These are phyloP conservation scores for Wickerhamomyces ciferrii DNA, from an alignment of 805 yeast species.

Conservation along the genomic window DNA sequence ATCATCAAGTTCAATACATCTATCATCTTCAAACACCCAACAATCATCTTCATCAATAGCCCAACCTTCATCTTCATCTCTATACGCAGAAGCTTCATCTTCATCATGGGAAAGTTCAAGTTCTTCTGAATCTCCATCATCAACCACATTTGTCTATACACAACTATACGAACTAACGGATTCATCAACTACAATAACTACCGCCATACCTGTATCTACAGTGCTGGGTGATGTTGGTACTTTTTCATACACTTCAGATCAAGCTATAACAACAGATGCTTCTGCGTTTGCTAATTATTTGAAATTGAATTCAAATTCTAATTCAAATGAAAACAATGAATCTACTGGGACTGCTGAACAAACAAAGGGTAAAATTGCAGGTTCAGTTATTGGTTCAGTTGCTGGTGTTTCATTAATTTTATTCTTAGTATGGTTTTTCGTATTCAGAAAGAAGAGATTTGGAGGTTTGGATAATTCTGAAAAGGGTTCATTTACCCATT, in stretches of 20 bases:
- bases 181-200: slow-evolving; percentile 12
- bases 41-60: background rate
- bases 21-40: background rate
- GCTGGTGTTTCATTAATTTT: slow-evolving; percentile 12
- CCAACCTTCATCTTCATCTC: background rate
- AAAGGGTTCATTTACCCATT: slow-evolving; percentile 19
- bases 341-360: background rate
- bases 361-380: slow-evolving; percentile 16
- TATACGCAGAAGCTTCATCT: background rate
- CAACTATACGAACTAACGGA: slow-evolving; percentile 16
- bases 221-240: slow-evolving; percentile 2
- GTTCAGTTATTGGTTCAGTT: slow-evolving; percentile 22
- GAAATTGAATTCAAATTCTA: background rate
- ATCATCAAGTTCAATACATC: background rate
- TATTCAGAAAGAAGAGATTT: slow-evolving; percentile 6
- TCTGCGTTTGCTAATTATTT: slow-evolving; percentile 10
- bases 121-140: background rate
- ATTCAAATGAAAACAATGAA: background rate
- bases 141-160: slow-evolving; percentile 12
- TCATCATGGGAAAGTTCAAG: background rate
- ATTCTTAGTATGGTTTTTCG: slow-evolving; percentile 10
- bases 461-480: slow-evolving; percentile 3
- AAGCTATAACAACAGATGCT: slow-evolving; percentile 14
- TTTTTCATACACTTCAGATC: background rate
- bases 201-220: slow-evolving; percentile 14